phyloP scores from a whole-genome alignment of 2,329 filamentous ascomycete species.

The Aspergillus sp. region DNA sequence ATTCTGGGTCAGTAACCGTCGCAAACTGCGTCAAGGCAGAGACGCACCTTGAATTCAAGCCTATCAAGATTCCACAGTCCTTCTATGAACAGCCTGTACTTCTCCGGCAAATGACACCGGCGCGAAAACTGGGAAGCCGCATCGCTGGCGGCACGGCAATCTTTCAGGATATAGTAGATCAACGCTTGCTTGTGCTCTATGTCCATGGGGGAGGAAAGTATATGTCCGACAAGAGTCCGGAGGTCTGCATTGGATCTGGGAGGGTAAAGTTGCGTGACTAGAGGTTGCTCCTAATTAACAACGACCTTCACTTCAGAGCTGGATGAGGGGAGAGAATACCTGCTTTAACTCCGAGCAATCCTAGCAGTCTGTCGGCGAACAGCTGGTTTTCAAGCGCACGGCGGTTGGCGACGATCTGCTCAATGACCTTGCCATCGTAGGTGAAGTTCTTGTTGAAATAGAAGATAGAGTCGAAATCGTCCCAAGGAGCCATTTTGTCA shows the following conservation, averaged over 20 bases:
- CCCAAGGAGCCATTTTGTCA: constrained; percentile 50
- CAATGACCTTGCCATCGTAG: constrained; percentile 62
- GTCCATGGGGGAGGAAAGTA: constrained; percentile 65
- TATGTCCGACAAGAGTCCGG: constrained; percentile 68
- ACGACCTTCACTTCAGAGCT: neutral
- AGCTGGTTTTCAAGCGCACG: constrained; percentile 68
- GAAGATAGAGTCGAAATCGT: constrained; percentile 70
- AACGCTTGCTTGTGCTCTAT: constrained; percentile 79
- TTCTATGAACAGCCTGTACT: constrained; percentile 78
- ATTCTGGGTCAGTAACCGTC: constrained; percentile 14
- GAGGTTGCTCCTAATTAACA: constrained; percentile 13
- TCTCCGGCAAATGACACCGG: constrained; percentile 67
- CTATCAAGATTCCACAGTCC: constrained; percentile 80
- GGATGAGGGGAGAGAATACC: constrained; percentile 50
- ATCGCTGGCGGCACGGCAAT: constrained; percentile 61
- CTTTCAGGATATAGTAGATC: constrained; percentile 80
- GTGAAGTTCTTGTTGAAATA: constrained; percentile 59
- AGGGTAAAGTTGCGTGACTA: constrained; percentile 68
- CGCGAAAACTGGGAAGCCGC: constrained; percentile 62
- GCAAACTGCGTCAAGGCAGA: neutral
- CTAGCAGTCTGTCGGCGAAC: constrained; percentile 78
- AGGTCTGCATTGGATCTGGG: constrained; percentile 69
- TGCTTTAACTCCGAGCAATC: constrained; percentile 67
- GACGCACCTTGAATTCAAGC: constrained; percentile 63
- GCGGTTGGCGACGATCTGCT: constrained; percentile 67